Evolutionary conservation across 768 basidiomycete genomes (phyloP), one percentile per base, ranked within the genome.

Genomic region (Boletus insuetus): DNA sequence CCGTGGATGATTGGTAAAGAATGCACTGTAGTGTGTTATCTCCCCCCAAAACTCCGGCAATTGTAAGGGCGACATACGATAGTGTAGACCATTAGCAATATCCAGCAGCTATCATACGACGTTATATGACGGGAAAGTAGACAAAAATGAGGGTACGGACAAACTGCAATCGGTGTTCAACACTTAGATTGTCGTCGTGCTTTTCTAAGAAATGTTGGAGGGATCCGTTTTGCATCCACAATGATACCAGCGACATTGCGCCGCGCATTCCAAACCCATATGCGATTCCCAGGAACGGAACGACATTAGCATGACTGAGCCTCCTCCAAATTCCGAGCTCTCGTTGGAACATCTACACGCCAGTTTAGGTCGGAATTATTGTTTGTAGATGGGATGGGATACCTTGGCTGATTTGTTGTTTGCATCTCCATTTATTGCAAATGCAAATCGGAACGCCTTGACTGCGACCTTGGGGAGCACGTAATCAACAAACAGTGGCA

Each of bases 251-350:
- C 4, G 20, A 42, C 41, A 42, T 42, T 20, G 41, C 10, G 8
- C 41, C 41, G 24, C 20, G 5, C 22, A 26, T 43, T 24, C 42
- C 24, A 22, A 42, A 24, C 14, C 41, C 41, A 13, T 42, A 34
- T 34, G 54, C 46, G 43, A 55, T 49, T 4, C 54, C 58, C 4
- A 55, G 17, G 42, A 59, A 59, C 6, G 50, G 58, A 13, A 59
- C 54, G 12, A 59, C 34, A n/a, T 52, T 59, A 19, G 1, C 2
- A 22, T 59, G 54, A 1, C 52, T 13, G 0, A 59, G 50, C 22
- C 50, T 51, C 34, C 31, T 59, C 58, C 54, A 55, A 26, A 59
- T 62, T 10, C 57, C 61, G 7, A 72, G 51, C 43, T 71, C 70
- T 45, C 67, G 58, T 49, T 51, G 61, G 32, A 69, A 38, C 49